Evolutionary conservation across 768 basidiomycete genomes (phyloP).

Genomic region (Pleurotus djamor): DNA sequence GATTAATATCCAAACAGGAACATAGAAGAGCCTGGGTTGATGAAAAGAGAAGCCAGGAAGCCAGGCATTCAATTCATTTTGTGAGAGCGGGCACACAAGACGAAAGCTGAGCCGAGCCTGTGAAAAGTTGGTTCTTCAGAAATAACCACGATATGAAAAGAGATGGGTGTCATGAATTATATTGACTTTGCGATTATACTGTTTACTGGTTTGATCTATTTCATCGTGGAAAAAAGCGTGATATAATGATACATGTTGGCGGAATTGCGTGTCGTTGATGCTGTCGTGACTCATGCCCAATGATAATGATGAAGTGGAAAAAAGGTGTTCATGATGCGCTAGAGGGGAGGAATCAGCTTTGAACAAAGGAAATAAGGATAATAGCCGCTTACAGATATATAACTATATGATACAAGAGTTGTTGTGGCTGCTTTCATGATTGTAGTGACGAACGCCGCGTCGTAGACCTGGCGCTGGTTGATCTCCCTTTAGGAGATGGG

Average conservation of each 20-base stretch:
- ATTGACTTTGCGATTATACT: not conserved
- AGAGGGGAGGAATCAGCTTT: not conserved
- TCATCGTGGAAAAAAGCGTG: not conserved
- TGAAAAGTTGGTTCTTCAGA: too few relatives aligned
- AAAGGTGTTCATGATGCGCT: not conserved
- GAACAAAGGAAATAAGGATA: not conserved
- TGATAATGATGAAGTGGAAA: not conserved
- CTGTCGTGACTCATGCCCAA: not conserved
- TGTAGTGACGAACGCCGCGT: not conserved
- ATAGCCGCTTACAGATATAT: not conserved
- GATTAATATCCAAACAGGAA: too few relatives aligned
- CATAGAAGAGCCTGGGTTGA: too few relatives aligned
- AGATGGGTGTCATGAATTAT: not conserved
- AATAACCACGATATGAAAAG: not conserved
- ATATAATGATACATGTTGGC: not conserved
- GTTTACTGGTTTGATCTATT: not conserved
- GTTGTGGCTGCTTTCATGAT: not conserved
- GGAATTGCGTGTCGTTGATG: not conserved
- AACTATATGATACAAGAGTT: not conserved
- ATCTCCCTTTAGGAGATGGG: not conserved
- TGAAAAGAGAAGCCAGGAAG: too few relatives aligned
- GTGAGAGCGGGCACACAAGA: too few relatives aligned
- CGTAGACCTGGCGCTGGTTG: conserved; percentile 1
- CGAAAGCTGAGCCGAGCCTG: too few relatives aligned
- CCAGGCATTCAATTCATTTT: too few relatives aligned